Evolutionary conservation across 1,139 yeast genomes (phyloP).

Genomic region (Zygosaccharomyces pseudobailii): DNA sequence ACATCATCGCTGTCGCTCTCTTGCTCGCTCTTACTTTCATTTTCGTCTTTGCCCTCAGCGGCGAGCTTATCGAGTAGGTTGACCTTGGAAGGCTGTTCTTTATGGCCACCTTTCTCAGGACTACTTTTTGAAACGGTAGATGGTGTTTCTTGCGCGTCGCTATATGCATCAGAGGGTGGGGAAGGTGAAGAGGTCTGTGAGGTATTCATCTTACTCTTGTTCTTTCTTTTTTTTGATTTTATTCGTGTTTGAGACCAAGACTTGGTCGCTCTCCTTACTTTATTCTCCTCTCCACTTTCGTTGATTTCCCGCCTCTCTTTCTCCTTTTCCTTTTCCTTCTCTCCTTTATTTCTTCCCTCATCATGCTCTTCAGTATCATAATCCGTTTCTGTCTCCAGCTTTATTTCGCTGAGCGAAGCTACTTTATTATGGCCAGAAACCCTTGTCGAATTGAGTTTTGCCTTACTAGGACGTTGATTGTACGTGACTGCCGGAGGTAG

Average conservation of each 20-base stretch:
- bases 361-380: slow-evolving; percentile 8
- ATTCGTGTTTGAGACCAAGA: neutral
- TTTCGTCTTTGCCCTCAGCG: slow-evolving; percentile 1
- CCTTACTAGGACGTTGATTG: slow-evolving; percentile 1
- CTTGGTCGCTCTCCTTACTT: neutral
- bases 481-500: slow-evolving; percentile 8
- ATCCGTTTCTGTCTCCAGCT: slow-evolving; percentile 9
- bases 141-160: slow-evolving; percentile 10
- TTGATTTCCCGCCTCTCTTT: neutral
- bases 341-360: slow-evolving; percentile 7
- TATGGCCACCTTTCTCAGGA: neutral
- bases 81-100: neutral
- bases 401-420: slow-evolving; percentile 9
- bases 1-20: neutral
- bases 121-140: neutral
- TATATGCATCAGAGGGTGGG: slow-evolving; percentile 9
- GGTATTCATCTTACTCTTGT: neutral
- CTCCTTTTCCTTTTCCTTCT: slow-evolving; percentile 7
- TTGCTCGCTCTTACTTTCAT: neutral
- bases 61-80: neutral
- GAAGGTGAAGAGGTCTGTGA: slow-evolving; percentile 6
- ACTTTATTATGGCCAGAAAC: neutral
- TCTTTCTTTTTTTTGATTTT: neutral
- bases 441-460: slow-evolving; percentile 3
- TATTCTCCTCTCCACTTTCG: neutral